Evolutionary conservation across 805 yeast genomes (phyloP).

Genomic region (Candida coquimbonensis): DNA sequence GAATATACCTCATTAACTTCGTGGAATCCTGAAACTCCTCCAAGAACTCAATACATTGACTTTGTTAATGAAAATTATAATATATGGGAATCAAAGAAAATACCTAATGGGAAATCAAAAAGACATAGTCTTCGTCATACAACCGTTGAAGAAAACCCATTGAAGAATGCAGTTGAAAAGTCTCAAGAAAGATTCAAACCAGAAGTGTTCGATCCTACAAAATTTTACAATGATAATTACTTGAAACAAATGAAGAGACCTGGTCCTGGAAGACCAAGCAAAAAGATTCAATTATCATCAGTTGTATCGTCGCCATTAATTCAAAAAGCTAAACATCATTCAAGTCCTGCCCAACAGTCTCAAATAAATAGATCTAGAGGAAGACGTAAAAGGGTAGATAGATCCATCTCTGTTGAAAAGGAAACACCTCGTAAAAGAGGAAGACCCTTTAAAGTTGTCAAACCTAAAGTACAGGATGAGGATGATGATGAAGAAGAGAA

Average conservation of each 20-base stretch:
- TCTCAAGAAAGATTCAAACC: constrained; percentile 7
- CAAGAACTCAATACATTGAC: constrained; percentile 28
- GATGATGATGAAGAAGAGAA: constrained; percentile 5
- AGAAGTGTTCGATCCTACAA: constrained; percentile 16
- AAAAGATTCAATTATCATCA: background rate
- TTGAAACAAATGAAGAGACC: constrained; percentile 3
- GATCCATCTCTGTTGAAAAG: background rate
- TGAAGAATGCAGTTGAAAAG: constrained; percentile 11
- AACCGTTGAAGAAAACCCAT: constrained; percentile 10
- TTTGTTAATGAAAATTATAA: constrained; percentile 14
- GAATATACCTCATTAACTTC: constrained; percentile 55
- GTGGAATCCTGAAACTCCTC: constrained; percentile 48
- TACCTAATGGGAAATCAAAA: constrained; percentile 9
- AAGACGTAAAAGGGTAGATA: background rate
- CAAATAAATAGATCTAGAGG: background rate
- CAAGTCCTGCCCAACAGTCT: background rate
- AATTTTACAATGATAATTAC: constrained; percentile 18
- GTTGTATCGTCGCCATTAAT: background rate
- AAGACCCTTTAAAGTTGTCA: background rate
- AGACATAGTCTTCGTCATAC: constrained; percentile 20
- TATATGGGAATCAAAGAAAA: constrained; percentile 19
- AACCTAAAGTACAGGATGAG: background rate
- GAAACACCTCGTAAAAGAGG: background rate
- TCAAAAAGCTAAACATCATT: background rate
- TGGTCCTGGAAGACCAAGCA: background rate